Evolutionary conservation across 2,329 filamentous ascomycete genomes (phyloP), one percentile per base, ranked within the genome.

Genomic region (Trichoderma sp.): DNA sequence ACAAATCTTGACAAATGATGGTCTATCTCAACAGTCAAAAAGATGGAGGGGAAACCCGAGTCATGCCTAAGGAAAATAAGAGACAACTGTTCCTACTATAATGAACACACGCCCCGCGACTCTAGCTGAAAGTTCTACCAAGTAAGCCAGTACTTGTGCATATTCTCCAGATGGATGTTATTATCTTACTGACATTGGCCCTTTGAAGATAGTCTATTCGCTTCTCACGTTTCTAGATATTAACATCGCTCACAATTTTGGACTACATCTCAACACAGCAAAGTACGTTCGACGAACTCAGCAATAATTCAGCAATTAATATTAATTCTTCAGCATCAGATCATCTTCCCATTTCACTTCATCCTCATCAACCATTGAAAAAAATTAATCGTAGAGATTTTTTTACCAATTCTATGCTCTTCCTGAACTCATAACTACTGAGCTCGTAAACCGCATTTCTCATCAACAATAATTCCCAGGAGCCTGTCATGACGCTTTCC

Each of bases 351-450:
- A 35, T 56, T 50, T 68, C 45, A 68, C 45, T 35, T 35, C 31
- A 16, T 11, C 31, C 29, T 35, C 53, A 62, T n/a, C 21, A 62
- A n/a, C 8, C 31, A 29, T 27, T 11, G 1, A 35, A 8, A 31
- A 62, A 35, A 24, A 6, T 4, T 12, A 29, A 16, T 33, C 24
- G 64, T 73, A 14, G 50, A 35, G 35, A 11, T 72, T 53, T 73
- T 60, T 73, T 31, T 38, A 56, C 71, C 71, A 56, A 73, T 31
- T 73, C 60, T 64, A 73, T 65, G 29, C 41, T 53, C 29, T 73
- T 33, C 62, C 21, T 38, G 3, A 56, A 71, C 56, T 31, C 60
- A 50, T 73, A 38, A 16, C 16, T 38, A 16, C 16, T 38, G 41
- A 56, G 24, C 14, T 21, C 21, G n/a, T 50, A 31, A 38, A 50